These are phyloP conservation scores for Nitzschia palea DNA, from an alignment of 108 stramenopile genomes.

Conservation along the genomic window DNA sequence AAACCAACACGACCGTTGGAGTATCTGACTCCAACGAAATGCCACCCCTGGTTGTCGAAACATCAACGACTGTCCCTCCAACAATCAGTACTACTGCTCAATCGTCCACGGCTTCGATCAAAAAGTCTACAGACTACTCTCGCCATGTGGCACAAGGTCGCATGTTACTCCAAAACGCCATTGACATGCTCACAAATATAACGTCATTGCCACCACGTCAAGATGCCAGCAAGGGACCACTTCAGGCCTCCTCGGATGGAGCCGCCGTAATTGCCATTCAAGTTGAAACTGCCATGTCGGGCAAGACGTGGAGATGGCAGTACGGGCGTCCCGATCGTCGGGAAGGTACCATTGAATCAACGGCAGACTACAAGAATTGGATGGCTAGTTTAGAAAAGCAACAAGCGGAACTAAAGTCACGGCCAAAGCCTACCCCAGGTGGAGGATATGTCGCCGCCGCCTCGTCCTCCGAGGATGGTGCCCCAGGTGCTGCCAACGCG, in stretches of 20 bases:
- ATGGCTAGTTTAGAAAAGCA: conserved; percentile 26
- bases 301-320: conserved; percentile 42
- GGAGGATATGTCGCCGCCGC: conserved; percentile 30
- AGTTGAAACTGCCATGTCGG: conserved; percentile 37
- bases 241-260: neutral
- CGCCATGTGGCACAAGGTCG: conserved; percentile 40
- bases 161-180: conserved; percentile 28
- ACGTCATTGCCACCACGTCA: neutral
- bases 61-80: too few relatives aligned
- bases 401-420: conserved; percentile 42
- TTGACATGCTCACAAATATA: conserved; percentile 23
- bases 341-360: conserved; percentile 44
- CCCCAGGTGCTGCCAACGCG: conserved; percentile 5
- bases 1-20: neutral
- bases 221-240: too few relatives aligned
- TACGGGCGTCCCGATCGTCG: conserved; percentile 39
- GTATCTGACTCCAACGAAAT: neutral
- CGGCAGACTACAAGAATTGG: conserved; percentile 47
- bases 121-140: conserved; percentile 29
- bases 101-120: neutral
- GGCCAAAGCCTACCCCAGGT: conserved; percentile 60
- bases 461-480: conserved; percentile 12
- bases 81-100: too few relatives aligned
- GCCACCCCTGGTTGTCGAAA: neutral
- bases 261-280: neutral